Evolutionary conservation across 495 filamentous ascomycete species (phyloP).

Genomic region (Xylaria sp.): DNA sequence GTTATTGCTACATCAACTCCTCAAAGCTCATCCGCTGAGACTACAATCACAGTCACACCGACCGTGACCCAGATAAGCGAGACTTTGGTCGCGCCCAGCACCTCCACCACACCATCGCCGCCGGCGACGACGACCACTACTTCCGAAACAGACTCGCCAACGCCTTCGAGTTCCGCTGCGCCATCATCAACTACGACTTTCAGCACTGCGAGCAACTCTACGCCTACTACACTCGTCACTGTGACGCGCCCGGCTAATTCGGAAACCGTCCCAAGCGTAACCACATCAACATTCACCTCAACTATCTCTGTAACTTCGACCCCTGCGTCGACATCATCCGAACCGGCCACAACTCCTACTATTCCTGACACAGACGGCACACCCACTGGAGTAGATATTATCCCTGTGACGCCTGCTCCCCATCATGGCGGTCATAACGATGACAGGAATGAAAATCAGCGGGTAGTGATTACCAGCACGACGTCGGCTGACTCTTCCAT

Average conservation of each 20-base stretch:
- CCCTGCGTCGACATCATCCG: background rate
- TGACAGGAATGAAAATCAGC: background rate
- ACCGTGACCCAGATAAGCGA: slow-evolving; percentile 23
- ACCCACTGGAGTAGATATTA: slow-evolving; percentile 27
- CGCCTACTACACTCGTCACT: slow-evolving; percentile 19
- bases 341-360: slow-evolving; percentile 11
- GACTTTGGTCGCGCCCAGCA: background rate
- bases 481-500: background rate
- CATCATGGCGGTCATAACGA: background rate
- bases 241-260: slow-evolving; percentile 21
- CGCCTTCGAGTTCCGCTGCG: slow-evolving; percentile 8
- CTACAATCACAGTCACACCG: slow-evolving; percentile 18
- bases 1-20: slow-evolving; percentile 4
- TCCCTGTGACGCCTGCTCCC: slow-evolving; percentile 9
- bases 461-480: background rate
- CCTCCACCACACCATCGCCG: background rate
- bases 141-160: slow-evolving; percentile 6
- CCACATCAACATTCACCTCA: background rate
- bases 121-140: slow-evolving; percentile 1
- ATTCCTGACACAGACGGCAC: slow-evolving; percentile 2
- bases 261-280: background rate
- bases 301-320: background rate
- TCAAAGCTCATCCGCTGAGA: background rate
- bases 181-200: slow-evolving; percentile 3
- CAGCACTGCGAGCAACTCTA: background rate